Conservation (phyloP, 1,284 basidiomycete genomes). For the Fomitiporia mediterranea region DNA sequence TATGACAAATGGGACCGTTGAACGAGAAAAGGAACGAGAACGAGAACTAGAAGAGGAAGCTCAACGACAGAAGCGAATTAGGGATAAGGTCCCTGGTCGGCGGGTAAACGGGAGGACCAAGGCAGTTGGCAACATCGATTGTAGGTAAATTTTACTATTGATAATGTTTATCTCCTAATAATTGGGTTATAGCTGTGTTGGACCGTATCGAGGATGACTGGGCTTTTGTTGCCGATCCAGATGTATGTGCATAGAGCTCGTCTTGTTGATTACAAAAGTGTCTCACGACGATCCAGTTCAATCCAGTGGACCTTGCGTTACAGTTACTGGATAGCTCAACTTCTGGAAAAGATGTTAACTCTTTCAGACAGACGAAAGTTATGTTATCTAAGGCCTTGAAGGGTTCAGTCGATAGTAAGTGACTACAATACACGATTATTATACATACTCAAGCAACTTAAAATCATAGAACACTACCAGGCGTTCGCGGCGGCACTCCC, state of each 20-base stretch:
- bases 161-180: not conserved
- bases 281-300: slow-evolving; percentile 56
- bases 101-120: slow-evolving; percentile 48
- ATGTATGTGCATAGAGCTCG: slow-evolving; percentile 51
- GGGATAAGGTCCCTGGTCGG: slow-evolving; percentile 59
- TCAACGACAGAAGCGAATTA: slow-evolving; percentile 61
- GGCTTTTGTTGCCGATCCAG: slow-evolving; percentile 82
- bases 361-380: slow-evolving; percentile 70
- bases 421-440: slow-evolving; percentile 5
- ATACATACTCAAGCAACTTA: slow-evolving; percentile 4
- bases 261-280: slow-evolving; percentile 10
- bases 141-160: slow-evolving; percentile 37
- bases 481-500: slow-evolving; percentile 88
- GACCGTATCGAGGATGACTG: slow-evolving; percentile 85
- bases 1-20: slow-evolving; percentile 47
- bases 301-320: slow-evolving; percentile 85
- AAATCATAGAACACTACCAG: slow-evolving; percentile 72
- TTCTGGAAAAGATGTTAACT: slow-evolving; percentile 64
- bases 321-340: slow-evolving; percentile 76
- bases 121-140: slow-evolving; percentile 67
- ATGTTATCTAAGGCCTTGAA: slow-evolving; percentile 75
- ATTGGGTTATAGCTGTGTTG: slow-evolving; percentile 58
- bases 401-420: slow-evolving; percentile 79
- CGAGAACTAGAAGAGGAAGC: slow-evolving; percentile 52
- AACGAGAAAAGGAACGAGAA: slow-evolving; percentile 42